Percentiles rank a stretch among this genome's conserved stretches.
These are phyloP conservation scores for Umbelopsis sp. DNA, from an alignment of 192 early-diverging fungal genomes.

Conservation along the genomic window DNA sequence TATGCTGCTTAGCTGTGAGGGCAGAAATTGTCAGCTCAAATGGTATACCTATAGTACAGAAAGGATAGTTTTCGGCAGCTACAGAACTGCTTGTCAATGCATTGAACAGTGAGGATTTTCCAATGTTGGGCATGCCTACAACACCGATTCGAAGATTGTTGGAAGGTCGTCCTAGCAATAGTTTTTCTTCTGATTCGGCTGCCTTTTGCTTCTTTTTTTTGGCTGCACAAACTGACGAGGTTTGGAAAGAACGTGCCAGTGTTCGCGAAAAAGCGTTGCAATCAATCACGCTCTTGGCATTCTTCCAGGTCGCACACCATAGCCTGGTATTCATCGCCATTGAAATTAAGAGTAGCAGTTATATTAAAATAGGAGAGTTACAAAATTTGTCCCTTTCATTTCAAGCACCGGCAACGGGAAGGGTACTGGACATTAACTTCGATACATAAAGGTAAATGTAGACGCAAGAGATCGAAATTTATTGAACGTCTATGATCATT, in stretches of 20 bases:
- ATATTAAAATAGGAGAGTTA: no score
- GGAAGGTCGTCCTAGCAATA: constrained; percentile 77
- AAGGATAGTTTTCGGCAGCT: constrained; percentile 94
- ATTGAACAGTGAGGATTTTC: constrained; percentile 88
- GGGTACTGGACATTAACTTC: neutral
- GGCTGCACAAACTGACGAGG: neutral
- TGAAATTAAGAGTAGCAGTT: no score
- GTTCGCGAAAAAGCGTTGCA: neutral
- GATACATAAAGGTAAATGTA: no score
- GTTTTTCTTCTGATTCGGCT: constrained; percentile 60
- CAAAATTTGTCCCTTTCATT: no score
- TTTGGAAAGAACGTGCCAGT: neutral
- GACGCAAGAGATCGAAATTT: neutral
- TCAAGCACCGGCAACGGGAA: no score
- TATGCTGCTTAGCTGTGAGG: no score
- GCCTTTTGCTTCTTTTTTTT: constrained; percentile 12
- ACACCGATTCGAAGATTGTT: constrained; percentile 94
- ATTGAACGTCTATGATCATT: constrained; percentile 17
- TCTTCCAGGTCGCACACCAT: neutral
- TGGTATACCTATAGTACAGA: constrained; percentile 81
- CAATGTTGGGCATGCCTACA: constrained; percentile 98
- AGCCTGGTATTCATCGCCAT: neutral
- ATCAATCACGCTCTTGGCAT: neutral
- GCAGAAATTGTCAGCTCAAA: no score
- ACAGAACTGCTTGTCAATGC: constrained; percentile 72